These are phyloP conservation scores for Lentinula sp. DNA, from an alignment of 768 basidiomycete genomes.

Conservation along the genomic window DNA sequence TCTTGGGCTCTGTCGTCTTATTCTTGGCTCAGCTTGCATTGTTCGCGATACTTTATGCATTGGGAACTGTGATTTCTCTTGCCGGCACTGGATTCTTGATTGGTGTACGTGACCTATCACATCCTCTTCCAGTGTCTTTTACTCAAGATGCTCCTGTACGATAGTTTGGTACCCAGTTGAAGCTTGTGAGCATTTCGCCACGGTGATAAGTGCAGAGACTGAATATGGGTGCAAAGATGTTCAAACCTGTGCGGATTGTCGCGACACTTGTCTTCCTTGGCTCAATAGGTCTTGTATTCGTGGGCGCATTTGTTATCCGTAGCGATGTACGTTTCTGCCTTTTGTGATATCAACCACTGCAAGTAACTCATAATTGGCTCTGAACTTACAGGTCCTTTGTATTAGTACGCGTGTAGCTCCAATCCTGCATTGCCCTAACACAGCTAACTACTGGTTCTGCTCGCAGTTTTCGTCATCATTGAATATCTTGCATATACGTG, in stretches of 20 bases:
- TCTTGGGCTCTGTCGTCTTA: slow-evolving; percentile 74
- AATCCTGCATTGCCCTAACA: not conserved
- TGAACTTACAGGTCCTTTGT: slow-evolving; percentile 49
- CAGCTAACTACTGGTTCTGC: slow-evolving; percentile 7
- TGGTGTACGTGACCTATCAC: slow-evolving; percentile 51
- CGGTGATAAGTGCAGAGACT: not conserved
- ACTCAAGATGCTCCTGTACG: slow-evolving; percentile 8
- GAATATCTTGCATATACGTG: slow-evolving; percentile 90
- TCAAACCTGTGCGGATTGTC: slow-evolving; percentile 84
- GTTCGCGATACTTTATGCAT: slow-evolving; percentile 79
- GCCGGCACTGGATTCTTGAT: slow-evolving; percentile 89
- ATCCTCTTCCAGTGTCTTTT: not conserved
- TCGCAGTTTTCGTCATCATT: slow-evolving; percentile 80
- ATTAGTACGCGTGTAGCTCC: slow-evolving; percentile 39
- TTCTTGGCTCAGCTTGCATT: slow-evolving; percentile 61
- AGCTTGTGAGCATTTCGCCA: slow-evolving; percentile 47
- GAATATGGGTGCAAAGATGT: slow-evolving; percentile 86
- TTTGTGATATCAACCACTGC: not conserved
- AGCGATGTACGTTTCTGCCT: slow-evolving; percentile 47
- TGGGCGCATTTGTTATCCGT: slow-evolving; percentile 74
- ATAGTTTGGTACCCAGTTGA: slow-evolving; percentile 75
- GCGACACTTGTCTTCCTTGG: slow-evolving; percentile 76
- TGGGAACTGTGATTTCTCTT: slow-evolving; percentile 80
- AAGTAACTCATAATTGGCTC: not conserved
- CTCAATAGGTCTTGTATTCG: slow-evolving; percentile 77